Base-by-base conservation (phyloP, 1,284 basidiomycete genomes). In the Trichosporon sp. region DNA sequence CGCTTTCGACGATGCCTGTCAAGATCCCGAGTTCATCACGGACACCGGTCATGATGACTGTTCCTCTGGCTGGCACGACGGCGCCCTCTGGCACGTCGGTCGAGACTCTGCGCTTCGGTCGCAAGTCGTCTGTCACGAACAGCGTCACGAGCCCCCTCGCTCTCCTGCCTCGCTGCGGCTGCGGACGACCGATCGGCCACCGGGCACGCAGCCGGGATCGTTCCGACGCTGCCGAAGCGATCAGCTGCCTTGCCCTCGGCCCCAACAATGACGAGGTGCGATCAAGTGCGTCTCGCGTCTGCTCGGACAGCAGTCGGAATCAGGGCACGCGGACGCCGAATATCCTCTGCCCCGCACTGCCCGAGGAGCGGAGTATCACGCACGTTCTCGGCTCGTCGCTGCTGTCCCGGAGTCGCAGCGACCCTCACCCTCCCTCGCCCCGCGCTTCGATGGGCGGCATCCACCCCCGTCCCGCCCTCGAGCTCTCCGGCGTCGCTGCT, bases 31-130 rank as follows among this genome's bases (percentile, higher is more conserved):
- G 71, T 16, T 66, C 68, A 64, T 64, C 74, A 61, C 43, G 76
- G 72, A 46, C 74, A 69, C 26, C 77, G 66, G 21, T 76, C 74
- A 63, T 63, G 16, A 35, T 35, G 31, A n/a, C 59, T 16, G 59
- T 35, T 8, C 31, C 59, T 16, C 59, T 63, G 59, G 59, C 16
- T 16, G 72, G 59, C 40, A 40, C 38, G 65, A 64, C 61, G 26
- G 76, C 74, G 69, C 75, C 73, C 4, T 65, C 68, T 16, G 81
- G 79, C 8, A 72, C 76, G 2, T 81, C 79, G 19, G 77, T 82
- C 66, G 81, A 83, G 65, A 83, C 81, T 0, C 76, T 83, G 16
- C 80, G 80, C 43, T 83, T 81, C 70, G 81, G 81, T 32, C 79
- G 81, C 66, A 80, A 80, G 70, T 78, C 81, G 12, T 75, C 76